These are phyloP conservation scores for Sisymbrium altissimum DNA, from an alignment of 345 rosid genomes.

Conservation along the genomic window DNA sequence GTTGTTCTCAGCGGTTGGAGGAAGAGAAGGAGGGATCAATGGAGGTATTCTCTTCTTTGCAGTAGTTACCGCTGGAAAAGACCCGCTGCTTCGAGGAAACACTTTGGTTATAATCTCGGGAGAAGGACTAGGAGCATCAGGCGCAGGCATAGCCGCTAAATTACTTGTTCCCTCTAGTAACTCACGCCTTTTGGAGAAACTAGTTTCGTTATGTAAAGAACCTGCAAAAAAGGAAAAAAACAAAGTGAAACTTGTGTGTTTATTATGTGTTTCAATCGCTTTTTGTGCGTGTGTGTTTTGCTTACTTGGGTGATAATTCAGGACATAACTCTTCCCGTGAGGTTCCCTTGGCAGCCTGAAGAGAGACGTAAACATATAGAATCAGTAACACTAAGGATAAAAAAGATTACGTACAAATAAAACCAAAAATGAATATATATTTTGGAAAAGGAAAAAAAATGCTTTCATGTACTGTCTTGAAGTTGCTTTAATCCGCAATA, in stretches of 20 bases:
- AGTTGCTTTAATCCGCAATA: constrained; percentile 39
- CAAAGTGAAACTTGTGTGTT: not conserved
- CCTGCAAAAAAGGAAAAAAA: not conserved
- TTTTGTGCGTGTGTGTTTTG: not conserved
- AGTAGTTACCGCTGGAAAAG: constrained; percentile 69
- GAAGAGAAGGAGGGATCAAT: constrained; percentile 5
- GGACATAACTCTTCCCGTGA: not conserved
- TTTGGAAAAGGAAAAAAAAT: constrained; percentile 29
- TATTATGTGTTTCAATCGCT: not conserved
- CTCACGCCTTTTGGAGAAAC: constrained; percentile 50
- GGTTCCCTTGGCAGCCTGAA: constrained; percentile 13
- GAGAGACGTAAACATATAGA: constrained; percentile 4
- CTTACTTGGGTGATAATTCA: constrained; percentile 20
- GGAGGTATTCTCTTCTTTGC: constrained; percentile 38
- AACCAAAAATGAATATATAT: not conserved
- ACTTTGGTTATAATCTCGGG: constrained; percentile 44
- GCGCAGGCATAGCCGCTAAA: constrained; percentile 53
- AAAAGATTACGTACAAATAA: not conserved
- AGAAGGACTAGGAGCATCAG: constrained; percentile 27
- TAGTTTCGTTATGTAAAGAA: constrained; percentile 29
- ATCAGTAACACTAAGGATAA: not conserved
- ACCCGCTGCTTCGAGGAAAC: constrained; percentile 70
- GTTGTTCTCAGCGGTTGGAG: constrained; percentile 23
- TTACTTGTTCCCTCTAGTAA: constrained; percentile 64
- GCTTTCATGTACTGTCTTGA: constrained; percentile 36